Base-by-base conservation (phyloP, 1,284 basidiomycete species). In the Cutaneotrichosporon spelunceum region DNA sequence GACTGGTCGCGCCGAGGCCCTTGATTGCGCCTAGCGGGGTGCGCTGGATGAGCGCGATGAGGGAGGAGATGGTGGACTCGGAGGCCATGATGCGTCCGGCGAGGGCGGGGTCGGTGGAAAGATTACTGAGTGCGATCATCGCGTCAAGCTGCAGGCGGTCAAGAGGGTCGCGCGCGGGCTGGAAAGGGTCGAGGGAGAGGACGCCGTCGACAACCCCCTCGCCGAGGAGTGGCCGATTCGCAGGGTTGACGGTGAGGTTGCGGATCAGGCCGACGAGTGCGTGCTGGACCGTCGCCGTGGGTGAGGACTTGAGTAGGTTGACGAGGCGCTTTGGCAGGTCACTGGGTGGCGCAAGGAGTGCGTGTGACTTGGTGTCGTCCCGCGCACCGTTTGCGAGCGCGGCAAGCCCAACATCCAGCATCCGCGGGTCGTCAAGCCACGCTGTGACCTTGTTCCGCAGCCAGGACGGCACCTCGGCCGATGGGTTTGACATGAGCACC, bases 211-310 rank as follows among this genome's bases (percentile, higher is more conserved):
- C 44, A 4, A 54, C 33, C 0, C 30, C 33, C 33, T n/a, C 33
- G 44, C 58, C 58, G 11, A 59, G 58, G 1, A 39, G 45, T 6
- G 44, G 44, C 4, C 53, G 53, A 33, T 59, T 59, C 26, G 39
- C 45, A 24, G 53, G 45, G 24, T 44, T 33, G 24, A 49, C 45
- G 21, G 58, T 54, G 16, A 59, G 53, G 58, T 59, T 59, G 53
- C 58, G 58, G 33, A 59, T 34, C 4, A 59, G 58, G 45, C 44
- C 58, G 24, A 59, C 44, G 5, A 59, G 50, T n/a, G 58, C 16
- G 53, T 54, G 44, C 52, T 54, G 52, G 4, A 45, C 50, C 26
- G 45, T 11, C 11, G 34, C 16, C 1, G 23, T 19, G 1, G 44
- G 42, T 10, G 24, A 19, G 13, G 44, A 21, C 24, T n/a, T 29